Percentiles rank a stretch among this genome's conserved stretches.
These are phyloP conservation scores for Stenocarpella maydis DNA, from an alignment of 2,329 filamentous ascomycete species.

Conservation along the genomic window DNA sequence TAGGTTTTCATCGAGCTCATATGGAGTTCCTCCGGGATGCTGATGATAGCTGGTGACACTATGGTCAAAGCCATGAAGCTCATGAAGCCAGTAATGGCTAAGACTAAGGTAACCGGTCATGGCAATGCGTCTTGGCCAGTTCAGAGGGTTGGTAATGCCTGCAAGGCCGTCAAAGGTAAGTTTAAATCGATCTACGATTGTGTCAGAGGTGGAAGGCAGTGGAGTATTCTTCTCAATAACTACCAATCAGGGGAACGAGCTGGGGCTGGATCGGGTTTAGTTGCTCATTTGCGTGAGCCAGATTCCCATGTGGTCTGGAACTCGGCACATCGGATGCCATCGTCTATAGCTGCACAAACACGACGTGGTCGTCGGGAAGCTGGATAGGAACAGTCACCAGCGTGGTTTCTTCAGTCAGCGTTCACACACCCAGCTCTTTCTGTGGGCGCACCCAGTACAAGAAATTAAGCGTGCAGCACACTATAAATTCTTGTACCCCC, in stretches of 20 bases:
- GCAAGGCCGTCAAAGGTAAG: background rate
- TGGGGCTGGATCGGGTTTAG: background rate
- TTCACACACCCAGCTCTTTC: too few species aligned
- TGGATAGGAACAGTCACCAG: background rate
- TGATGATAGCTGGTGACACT: slow-evolving; percentile 57
- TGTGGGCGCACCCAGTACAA: too few species aligned
- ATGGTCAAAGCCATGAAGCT: slow-evolving; percentile 61
- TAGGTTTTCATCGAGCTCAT: slow-evolving; percentile 58
- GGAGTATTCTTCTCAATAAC: background rate
- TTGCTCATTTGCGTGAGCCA: background rate
- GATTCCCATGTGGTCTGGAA: background rate
- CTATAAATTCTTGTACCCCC: too few species aligned
- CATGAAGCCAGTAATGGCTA: slow-evolving; percentile 59
- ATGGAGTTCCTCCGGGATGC: slow-evolving; percentile 59
- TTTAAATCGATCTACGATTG: background rate
- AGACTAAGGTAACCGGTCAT: slow-evolving; percentile 57
- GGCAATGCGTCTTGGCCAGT: slow-evolving; percentile 52
- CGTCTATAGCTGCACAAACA: background rate
- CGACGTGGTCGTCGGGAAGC: background rate
- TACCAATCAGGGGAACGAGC: background rate
- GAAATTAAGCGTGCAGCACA: too few species aligned
- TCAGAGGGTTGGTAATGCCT: slow-evolving; percentile 45
- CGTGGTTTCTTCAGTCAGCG: too few species aligned
- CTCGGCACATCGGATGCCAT: background rate
- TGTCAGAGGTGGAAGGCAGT: background rate